Percentiles rank a stretch among this genome's conserved stretches.
These are phyloP conservation scores for Sistotremastrum niveocremeum DNA, from an alignment of 768 basidiomycete species.

Conservation along the genomic window DNA sequence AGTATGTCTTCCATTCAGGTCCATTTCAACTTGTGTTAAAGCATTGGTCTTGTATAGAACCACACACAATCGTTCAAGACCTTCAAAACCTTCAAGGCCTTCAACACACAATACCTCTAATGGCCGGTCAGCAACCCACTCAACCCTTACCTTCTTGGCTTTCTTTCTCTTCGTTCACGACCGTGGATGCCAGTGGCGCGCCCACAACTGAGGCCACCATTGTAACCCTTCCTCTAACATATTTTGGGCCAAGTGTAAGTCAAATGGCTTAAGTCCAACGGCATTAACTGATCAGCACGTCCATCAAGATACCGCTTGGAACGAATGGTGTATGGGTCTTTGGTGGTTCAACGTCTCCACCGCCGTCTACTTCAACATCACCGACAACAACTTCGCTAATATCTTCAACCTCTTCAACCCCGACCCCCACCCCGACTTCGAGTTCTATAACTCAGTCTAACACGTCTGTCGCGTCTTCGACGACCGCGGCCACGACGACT, in stretches of 20 bases:
- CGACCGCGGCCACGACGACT: conserved; percentile 10
- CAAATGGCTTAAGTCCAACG: background rate
- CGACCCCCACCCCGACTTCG: conserved; percentile 15
- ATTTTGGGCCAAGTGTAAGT: conserved; percentile 74
- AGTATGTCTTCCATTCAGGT: too few relatives aligned
- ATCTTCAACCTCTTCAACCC: conserved; percentile 9
- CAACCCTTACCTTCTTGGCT: conserved; percentile 68
- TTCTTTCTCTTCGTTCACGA: conserved; percentile 31
- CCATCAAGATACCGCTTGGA: conserved; percentile 56
- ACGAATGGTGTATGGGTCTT: conserved; percentile 49
- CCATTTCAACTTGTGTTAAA: too few relatives aligned
- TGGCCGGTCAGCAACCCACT: conserved; percentile 22
- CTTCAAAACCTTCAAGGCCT: too few relatives aligned
- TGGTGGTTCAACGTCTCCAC: conserved; percentile 61
- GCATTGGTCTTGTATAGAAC: too few relatives aligned
- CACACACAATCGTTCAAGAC: too few relatives aligned
- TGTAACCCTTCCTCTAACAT: conserved; percentile 58
- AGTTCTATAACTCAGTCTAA: too few relatives aligned
- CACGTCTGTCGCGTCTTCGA: conserved; percentile 39
- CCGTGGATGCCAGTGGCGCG: conserved; percentile 36
- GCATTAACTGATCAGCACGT: background rate
- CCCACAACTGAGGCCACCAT: conserved; percentile 44
- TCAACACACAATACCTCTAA: too few relatives aligned
- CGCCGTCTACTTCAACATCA: conserved; percentile 17
- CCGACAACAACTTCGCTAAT: conserved; percentile 10